phyloP scores from a whole-genome alignment of 2,329 filamentous ascomycete species.

The Cytospora schulzeri region DNA sequence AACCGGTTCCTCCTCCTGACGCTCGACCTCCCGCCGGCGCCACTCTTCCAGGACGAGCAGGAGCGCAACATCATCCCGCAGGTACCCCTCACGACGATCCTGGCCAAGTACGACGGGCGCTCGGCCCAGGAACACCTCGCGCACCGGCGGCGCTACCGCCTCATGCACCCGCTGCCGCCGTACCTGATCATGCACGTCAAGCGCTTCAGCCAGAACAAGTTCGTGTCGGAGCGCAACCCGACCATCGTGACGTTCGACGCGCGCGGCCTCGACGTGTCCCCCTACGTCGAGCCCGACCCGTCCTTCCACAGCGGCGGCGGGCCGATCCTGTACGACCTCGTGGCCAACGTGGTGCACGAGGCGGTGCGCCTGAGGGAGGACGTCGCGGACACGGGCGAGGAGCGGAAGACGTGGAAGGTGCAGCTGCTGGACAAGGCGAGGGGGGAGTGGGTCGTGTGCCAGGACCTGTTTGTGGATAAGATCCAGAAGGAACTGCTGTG shows the following conservation, averaged over 20 bases:
- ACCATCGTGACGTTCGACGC: conserved; percentile 97
- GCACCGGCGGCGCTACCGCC: conserved; percentile 83
- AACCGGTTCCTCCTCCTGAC: conserved; percentile 89
- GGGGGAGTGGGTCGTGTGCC: conserved; percentile 88
- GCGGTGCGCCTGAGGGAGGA: conserved; percentile 77
- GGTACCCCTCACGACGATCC: conserved; percentile 77
- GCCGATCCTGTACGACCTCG: conserved; percentile 91
- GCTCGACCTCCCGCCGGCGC: conserved; percentile 86
- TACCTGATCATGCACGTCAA: conserved; percentile 95
- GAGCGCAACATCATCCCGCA: conserved; percentile 97
- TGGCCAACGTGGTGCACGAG: conserved; percentile 91
- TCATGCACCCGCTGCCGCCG: conserved; percentile 87
- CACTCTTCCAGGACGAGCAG: conserved; percentile 92
- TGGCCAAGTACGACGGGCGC: conserved; percentile 91
- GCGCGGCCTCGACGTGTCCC: conserved; percentile 78
- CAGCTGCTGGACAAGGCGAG: conserved; percentile 81
- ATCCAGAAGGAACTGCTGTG: conserved; percentile 88
- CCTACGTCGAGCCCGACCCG: conserved; percentile 89
- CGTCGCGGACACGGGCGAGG: conserved; percentile 87
- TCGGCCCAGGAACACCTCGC: conserved; percentile 86
- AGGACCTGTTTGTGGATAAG: conserved; percentile 91
- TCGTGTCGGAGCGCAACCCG: conserved; percentile 92
- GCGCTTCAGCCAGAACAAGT: conserved; percentile 95
- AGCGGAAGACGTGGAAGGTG: conserved; percentile 88
- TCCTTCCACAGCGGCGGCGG: conserved; percentile 69